A percentile compares a stretch with the other conserved stretches of the same genome.
Conservation (phyloP, 2,329 filamentous ascomycete species). For the Fusarium musae region DNA sequence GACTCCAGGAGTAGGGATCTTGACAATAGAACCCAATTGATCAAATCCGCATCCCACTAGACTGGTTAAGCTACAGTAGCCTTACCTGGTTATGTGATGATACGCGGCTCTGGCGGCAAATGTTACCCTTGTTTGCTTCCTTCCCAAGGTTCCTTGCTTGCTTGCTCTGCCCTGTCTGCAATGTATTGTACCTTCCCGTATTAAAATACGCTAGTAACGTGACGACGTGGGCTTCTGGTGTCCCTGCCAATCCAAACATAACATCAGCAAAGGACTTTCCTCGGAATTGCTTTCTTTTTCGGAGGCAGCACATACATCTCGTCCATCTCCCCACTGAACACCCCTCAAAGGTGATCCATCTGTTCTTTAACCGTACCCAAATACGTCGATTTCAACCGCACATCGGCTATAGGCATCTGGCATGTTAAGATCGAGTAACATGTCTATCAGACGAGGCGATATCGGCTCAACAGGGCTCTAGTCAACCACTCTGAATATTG, state of each 20-base stretch:
- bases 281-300: slow-evolving; percentile 28
- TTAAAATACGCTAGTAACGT: slow-evolving; percentile 1
- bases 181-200: not conserved
- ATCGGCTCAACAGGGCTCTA: not conserved
- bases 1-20: slow-evolving; percentile 14
- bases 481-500: not conserved
- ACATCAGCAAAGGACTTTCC: slow-evolving; percentile 17
- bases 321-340: slow-evolving; percentile 3
- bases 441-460: slow-evolving; percentile 12
- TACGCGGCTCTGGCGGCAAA: slow-evolving; percentile 43
- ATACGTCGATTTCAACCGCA: slow-evolving; percentile 17
- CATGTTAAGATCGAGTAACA: slow-evolving; percentile 6
- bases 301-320: not conserved
- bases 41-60: slow-evolving; percentile 18
- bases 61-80: slow-evolving; percentile 14
- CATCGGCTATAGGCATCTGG: not conserved
- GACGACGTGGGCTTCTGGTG: slow-evolving; percentile 9
- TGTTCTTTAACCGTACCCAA: not conserved
- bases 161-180: not conserved
- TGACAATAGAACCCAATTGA: slow-evolving; percentile 23
- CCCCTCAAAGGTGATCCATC: slow-evolving; percentile 15
- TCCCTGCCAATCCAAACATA: slow-evolving; percentile 10
- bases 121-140: not conserved
- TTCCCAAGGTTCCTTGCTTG: not conserved
- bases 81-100: not conserved